Conservation (phyloP, 2,329 filamentous ascomycete species). For the Alternaria tenuissima region DNA sequence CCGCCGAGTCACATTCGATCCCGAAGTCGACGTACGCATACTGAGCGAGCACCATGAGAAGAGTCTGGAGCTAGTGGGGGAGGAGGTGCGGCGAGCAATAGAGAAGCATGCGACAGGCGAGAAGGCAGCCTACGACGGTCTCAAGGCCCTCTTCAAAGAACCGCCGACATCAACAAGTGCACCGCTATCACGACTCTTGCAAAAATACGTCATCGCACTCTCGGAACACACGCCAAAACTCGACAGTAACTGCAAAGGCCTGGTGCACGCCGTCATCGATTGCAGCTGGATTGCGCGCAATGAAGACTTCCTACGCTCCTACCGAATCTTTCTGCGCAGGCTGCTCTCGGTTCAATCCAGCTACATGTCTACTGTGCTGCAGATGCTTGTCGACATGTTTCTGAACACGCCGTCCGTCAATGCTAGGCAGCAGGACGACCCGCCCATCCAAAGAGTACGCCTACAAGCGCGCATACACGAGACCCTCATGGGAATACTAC, state of each 20-base stretch:
- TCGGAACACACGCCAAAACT: constrained; percentile 64
- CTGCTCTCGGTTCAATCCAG: constrained; percentile 84
- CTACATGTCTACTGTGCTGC: constrained; percentile 76
- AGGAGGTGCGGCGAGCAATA: constrained; percentile 68
- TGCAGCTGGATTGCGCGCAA: constrained; percentile 70
- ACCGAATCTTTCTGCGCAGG: constrained; percentile 64
- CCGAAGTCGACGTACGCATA: constrained; percentile 57
- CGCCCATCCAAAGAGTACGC: constrained; percentile 66
- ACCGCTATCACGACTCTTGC: constrained; percentile 61
- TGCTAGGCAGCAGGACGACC: constrained; percentile 63
- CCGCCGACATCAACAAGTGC: constrained; percentile 59
- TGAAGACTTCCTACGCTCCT: constrained; percentile 65
- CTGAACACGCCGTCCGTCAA: constrained; percentile 65
- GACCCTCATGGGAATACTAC: constrained; percentile 76
- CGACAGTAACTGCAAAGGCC: constrained; percentile 63
- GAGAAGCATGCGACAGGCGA: constrained; percentile 63
- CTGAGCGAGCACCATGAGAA: constrained; percentile 59
- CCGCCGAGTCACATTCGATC: constrained; percentile 59
- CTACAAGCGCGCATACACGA: constrained; percentile 80
- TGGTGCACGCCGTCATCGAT: constrained; percentile 66
- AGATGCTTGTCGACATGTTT: constrained; percentile 84
- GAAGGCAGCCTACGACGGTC: constrained; percentile 64
- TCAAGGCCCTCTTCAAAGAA: constrained; percentile 62
- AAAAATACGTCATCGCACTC: constrained; percentile 67
- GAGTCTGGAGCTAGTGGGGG: constrained; percentile 64